A percentile compares a stretch with the other conserved stretches of the same genome.
These are phyloP conservation scores for Aspergillus luchuensis DNA, from an alignment of 2,329 filamentous ascomycete genomes.

Conservation along the genomic window DNA sequence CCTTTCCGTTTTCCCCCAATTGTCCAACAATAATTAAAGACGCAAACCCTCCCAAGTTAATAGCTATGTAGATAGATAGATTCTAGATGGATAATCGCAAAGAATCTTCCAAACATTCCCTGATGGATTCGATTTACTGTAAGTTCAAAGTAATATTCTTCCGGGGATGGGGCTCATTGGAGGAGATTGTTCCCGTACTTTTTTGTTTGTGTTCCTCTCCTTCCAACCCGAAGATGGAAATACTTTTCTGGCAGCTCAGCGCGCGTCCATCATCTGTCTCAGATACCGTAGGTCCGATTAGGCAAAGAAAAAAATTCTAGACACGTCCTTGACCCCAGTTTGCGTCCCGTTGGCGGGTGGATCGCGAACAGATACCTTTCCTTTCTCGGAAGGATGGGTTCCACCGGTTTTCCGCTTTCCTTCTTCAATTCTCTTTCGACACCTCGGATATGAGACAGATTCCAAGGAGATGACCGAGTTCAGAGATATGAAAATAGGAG, in stretches of 20 bases:
- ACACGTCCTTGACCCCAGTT: slow-evolving; percentile 17
- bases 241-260: background rate
- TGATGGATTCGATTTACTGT: background rate
- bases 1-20: background rate
- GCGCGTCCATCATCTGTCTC: slow-evolving; percentile 19
- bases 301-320: slow-evolving; percentile 20
- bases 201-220: background rate
- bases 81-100: background rate
- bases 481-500: no score
- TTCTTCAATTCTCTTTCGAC: background rate
- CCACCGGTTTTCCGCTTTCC: background rate
- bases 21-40: background rate
- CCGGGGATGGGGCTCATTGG: background rate
- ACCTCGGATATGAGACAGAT: background rate
- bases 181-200: slow-evolving; percentile 10
- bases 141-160: background rate
- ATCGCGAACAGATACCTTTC: slow-evolving; percentile 12
- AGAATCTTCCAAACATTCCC: background rate
- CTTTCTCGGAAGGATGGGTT: slow-evolving; percentile 2
- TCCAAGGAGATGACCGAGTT: no score
- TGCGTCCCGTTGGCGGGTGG: slow-evolving; percentile 3
- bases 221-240: background rate
- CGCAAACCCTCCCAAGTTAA: background rate
- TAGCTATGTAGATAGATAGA: background rate
- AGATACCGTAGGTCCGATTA: slow-evolving; percentile 9